Conservation (phyloP, 2,329 filamentous ascomycete species). For the Aaosphaeria pasadenensis region DNA sequence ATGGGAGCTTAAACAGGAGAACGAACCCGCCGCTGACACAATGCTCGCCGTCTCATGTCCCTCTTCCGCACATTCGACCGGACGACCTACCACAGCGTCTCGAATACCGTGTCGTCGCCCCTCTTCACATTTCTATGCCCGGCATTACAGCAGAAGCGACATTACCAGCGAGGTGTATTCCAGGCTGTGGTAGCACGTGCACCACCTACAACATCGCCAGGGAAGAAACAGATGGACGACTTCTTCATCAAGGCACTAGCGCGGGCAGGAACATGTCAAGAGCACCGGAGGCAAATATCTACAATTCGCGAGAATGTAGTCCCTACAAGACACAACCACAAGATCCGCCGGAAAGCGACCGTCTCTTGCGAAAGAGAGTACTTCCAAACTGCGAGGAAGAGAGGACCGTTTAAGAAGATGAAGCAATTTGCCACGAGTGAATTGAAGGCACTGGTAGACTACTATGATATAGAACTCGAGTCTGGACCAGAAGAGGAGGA, state of each 20-base stretch:
- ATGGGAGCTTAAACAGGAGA: constrained; percentile 15
- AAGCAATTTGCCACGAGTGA: constrained; percentile 41
- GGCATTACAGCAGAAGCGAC: constrained; percentile 1
- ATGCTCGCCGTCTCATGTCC: constrained; percentile 66
- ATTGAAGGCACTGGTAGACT: constrained; percentile 48
- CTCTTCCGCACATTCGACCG: constrained; percentile 54
- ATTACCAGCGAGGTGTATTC: constrained; percentile 14
- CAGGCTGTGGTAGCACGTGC: constrained; percentile 11
- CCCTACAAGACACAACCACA: constrained; percentile 9
- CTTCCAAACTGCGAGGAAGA: constrained; percentile 7
- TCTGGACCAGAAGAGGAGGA: constrained; percentile 19
- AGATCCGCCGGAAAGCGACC: constrained; percentile 16
- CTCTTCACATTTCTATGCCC: constrained; percentile 35
- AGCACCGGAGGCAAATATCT: constrained; percentile 42
- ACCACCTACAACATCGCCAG: constrained; percentile 11
- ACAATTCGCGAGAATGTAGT: constrained; percentile 9
- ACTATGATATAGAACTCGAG: constrained; percentile 37
- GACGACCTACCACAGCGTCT: constrained; percentile 48
- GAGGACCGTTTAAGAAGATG: constrained; percentile 18
- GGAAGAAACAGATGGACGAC: constrained; percentile 44
- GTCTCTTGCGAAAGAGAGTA: constrained; percentile 5
- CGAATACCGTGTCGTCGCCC: constrained; percentile 39
- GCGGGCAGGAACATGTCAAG: constrained; percentile 50
- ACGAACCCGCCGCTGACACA: constrained; percentile 40
- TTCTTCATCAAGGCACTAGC: constrained; percentile 54